Percentiles rank a stretch among this genome's conserved stretches.
phyloP scores from a whole-genome alignment of 2,329 filamentous ascomycete species.

The Penicillium sp. region DNA sequence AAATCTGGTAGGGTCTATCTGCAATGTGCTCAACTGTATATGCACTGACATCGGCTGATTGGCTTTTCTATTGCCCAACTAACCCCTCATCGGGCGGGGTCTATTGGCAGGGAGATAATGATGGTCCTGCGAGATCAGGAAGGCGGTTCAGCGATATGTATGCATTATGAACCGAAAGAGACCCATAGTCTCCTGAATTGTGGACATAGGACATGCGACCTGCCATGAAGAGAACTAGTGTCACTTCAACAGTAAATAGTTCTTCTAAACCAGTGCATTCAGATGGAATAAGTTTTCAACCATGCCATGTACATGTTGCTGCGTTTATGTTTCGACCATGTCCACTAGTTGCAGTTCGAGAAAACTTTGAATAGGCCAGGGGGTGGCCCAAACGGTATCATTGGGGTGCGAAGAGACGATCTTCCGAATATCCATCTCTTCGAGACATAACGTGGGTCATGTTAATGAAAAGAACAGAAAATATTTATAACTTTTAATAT shows the following conservation, averaged over 20 bases:
- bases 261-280: not conserved
- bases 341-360: constrained; percentile 2
- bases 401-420: constrained; percentile 1
- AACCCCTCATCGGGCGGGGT: not conserved
- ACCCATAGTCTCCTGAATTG: not conserved
- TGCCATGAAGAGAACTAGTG: not conserved
- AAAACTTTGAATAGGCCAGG: constrained; percentile 2
- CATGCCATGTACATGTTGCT: not conserved
- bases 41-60: constrained; percentile 2
- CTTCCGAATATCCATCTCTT: not conserved
- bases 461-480: not conserved
- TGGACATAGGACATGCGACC: not conserved
- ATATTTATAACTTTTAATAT: not conserved
- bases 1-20: not conserved
- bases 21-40: not conserved
- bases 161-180: not conserved
- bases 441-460: constrained; percentile 3
- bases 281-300: not conserved
- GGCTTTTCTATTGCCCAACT: not conserved
- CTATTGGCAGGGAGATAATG: not conserved
- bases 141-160: not conserved
- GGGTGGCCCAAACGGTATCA: constrained; percentile 10
- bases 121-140: not conserved
- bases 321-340: not conserved
- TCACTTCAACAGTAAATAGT: not conserved